Percentiles rank a stretch among this genome's conserved stretches.
phyloP scores from a whole-genome alignment of 805 yeast genomes.

The Ogataea corticis region DNA sequence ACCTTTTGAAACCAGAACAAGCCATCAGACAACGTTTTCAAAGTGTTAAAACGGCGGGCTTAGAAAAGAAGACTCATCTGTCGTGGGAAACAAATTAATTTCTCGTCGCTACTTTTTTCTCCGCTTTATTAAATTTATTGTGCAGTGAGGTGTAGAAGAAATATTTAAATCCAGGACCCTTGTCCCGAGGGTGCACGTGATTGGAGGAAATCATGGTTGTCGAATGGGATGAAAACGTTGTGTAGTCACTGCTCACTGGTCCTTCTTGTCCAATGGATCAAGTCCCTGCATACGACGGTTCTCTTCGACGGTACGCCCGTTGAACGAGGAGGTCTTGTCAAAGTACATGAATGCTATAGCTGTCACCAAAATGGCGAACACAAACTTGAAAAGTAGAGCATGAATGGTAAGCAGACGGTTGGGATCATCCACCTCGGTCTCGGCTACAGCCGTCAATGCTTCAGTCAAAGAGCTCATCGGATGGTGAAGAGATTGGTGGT shows the following conservation, averaged over 20 bases:
- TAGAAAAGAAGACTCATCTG: too few species aligned
- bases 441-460: conserved; percentile 11
- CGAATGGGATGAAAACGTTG: too few species aligned
- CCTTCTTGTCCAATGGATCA: background rate
- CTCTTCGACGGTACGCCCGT: conserved; percentile 23
- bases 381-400: conserved; percentile 25
- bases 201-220: too few species aligned
- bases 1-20: too few species aligned
- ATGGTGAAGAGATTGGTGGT: background rate
- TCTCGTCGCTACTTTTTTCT: too few species aligned
- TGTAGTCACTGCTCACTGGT: background rate
- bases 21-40: too few species aligned
- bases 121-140: too few species aligned
- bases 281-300: conserved; percentile 9
- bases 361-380: conserved; percentile 25
- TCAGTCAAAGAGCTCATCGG: conserved; percentile 21
- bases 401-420: conserved; percentile 17
- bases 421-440: conserved; percentile 8
- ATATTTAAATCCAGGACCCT: too few species aligned
- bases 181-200: too few species aligned
- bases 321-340: conserved; percentile 25
- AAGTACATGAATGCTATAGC: conserved; percentile 24
- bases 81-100: too few species aligned
- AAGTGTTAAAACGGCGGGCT: too few species aligned
- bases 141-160: too few species aligned